Evolutionary conservation across 371 early-diverging fungal species (phyloP).

Genomic region (Gilbertella persicaria): DNA sequence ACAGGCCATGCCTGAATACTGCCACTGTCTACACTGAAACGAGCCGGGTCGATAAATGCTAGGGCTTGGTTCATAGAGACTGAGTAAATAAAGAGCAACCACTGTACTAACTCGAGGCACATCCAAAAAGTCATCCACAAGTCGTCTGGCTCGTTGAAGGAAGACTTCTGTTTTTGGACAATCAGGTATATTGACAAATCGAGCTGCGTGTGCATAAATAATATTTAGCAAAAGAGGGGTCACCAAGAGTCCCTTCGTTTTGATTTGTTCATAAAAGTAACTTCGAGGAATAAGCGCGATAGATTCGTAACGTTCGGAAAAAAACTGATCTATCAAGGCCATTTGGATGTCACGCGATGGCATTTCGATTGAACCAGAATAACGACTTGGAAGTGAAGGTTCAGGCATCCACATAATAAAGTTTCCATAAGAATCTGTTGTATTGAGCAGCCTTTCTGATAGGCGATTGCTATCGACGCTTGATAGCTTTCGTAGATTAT

Average conservation of each 20-base stretch:
- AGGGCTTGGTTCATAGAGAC: slow-evolving; percentile 25
- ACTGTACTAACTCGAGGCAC: slow-evolving; percentile 31
- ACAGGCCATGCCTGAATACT: slow-evolving; percentile 35
- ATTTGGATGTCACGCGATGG: slow-evolving; percentile 34
- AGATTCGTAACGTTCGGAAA: slow-evolving; percentile 19
- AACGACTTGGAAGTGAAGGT: slow-evolving; percentile 30
- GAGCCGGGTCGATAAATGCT: slow-evolving; percentile 16
- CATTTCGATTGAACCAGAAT: slow-evolving; percentile 36
- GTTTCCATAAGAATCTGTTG: slow-evolving; percentile 17
- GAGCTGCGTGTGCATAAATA: slow-evolving; percentile 30
- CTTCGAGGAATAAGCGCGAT: slow-evolving; percentile 15
- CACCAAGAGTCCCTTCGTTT: slow-evolving; percentile 20
- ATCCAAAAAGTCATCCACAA: slow-evolving; percentile 31
- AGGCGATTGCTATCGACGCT: not conserved
- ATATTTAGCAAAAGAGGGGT: slow-evolving; percentile 28
- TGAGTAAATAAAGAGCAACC: slow-evolving; percentile 21
- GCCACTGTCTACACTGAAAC: slow-evolving; percentile 25
- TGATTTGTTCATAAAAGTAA: slow-evolving; percentile 23
- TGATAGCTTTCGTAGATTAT: slow-evolving; percentile 14
- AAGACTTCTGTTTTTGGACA: slow-evolving; percentile 23
- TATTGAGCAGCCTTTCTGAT: slow-evolving; percentile 13
- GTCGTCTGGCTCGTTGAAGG: slow-evolving; percentile 19
- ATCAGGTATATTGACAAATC: slow-evolving; percentile 4
- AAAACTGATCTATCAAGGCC: slow-evolving; percentile 33
- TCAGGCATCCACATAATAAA: slow-evolving; percentile 29